Evolutionary conservation across 1,284 basidiomycete species (phyloP), one percentile per base, ranked within the genome.

Genomic region (Cutaneotrichosporon arboriforme): DNA sequence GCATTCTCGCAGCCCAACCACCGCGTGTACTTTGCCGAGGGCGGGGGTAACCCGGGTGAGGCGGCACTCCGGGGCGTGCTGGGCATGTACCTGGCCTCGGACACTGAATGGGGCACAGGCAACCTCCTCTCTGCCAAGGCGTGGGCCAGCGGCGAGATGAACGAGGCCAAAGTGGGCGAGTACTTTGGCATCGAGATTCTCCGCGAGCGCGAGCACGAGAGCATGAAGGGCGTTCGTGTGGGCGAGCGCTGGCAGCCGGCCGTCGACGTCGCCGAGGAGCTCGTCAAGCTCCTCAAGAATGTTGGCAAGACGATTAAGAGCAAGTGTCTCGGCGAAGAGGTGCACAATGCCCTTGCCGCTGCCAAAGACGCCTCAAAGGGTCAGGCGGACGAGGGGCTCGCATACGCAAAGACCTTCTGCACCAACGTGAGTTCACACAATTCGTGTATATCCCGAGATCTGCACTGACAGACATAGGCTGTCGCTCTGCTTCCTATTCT

Each of bases 171-270:
- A 34, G 45, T 68, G 4, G 53, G 49, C 12, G 67, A 68, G 52
- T 57, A 58, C 51, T 70, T 70, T 44, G 59, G 59, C 4, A 55
- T 68, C 41, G 46, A 59, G 33, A 54, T 64, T 17, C 59, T 65
- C 49, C 42, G 55, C 17, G 68, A 70, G 49, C 59, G 55, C n/a
- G 57, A 64, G 42, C 66, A 68, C 45, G 64, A 67, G 58, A 59
- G 55, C 4, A 56, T 70, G 55, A 54, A 54, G 13, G 63, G 59
- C 2, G 58, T 64, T n/a, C 51, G 51, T 17, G 63, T 69, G 1
- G 67, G 67, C 4, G 66, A 67, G 51, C 52, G 66, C 31, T 62
- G 55, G 42, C 46, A 49, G 10, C 54, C 55, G 1, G 67, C 59
- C 0, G 56, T 58, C 8, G 50, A 41, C 10, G 34, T 63, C 4